A percentile compares a stretch with the other conserved stretches of the same genome.
Conservation (phyloP, 2,329 filamentous ascomycete species). For the Cladophialophora exuberans region DNA sequence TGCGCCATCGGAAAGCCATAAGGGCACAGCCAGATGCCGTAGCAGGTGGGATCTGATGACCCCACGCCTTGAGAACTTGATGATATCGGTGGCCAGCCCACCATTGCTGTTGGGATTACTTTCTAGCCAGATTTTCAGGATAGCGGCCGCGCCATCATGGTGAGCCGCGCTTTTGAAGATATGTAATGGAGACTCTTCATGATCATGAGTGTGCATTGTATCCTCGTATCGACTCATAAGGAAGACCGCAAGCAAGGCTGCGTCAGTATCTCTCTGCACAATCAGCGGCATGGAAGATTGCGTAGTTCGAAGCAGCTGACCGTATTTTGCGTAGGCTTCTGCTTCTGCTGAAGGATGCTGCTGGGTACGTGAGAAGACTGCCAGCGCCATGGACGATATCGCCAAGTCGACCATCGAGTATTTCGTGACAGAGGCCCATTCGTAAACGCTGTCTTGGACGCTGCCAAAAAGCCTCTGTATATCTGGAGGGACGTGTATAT, state of each 20-base stretch:
- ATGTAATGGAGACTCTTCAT: neutral
- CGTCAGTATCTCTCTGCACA: slow-evolving; percentile 24
- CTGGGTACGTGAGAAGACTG: slow-evolving; percentile 35
- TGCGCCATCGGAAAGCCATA: slow-evolving; percentile 37
- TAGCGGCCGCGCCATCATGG: slow-evolving; percentile 37
- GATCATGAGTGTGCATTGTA: slow-evolving; percentile 1
- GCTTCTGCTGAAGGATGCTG: slow-evolving; percentile 31
- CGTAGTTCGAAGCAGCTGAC: slow-evolving; percentile 27
- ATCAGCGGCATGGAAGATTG: slow-evolving; percentile 21
- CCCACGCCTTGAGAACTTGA: slow-evolving; percentile 37
- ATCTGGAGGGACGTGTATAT: slow-evolving; percentile 29
- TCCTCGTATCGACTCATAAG: slow-evolving; percentile 35
- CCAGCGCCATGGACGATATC: slow-evolving; percentile 37
- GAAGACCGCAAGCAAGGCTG: slow-evolving; percentile 31
- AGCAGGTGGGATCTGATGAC: slow-evolving; percentile 36
- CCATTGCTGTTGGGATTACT: neutral
- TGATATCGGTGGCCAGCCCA: slow-evolving; percentile 28
- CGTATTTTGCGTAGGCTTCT: slow-evolving; percentile 34
- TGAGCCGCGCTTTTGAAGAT: slow-evolving; percentile 42
- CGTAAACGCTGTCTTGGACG: slow-evolving; percentile 23
- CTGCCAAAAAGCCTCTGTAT: slow-evolving; percentile 21
- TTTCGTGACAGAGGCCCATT: slow-evolving; percentile 18
- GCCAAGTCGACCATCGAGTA: slow-evolving; percentile 36
- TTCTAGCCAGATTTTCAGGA: slow-evolving; percentile 38
- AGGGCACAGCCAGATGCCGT: slow-evolving; percentile 33